Evolutionary conservation across 2,329 filamentous ascomycete species (phyloP).

Genomic region (Paecilomyces variotii): DNA sequence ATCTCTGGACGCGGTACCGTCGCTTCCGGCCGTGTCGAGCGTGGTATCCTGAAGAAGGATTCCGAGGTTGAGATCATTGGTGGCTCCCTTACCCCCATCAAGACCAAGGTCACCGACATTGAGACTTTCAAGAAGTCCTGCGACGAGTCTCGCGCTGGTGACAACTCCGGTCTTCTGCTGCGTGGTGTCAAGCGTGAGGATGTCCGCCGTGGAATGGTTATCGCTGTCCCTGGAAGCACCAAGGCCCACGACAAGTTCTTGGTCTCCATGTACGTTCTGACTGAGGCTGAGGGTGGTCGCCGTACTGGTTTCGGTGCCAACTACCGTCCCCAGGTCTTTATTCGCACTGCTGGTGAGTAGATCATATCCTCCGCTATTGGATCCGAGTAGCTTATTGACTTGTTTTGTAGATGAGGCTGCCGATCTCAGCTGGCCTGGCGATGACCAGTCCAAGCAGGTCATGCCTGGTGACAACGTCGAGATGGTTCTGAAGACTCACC

Average conservation of each 20-base stretch:
- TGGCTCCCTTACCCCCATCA: slow-evolving; percentile 72
- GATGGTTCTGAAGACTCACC: slow-evolving; percentile 81
- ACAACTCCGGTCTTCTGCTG: slow-evolving; percentile 95
- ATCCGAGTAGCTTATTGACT: background rate
- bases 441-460: slow-evolving; percentile 71
- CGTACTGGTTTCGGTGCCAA: slow-evolving; percentile 93
- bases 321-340: slow-evolving; percentile 94
- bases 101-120: slow-evolving; percentile 99
- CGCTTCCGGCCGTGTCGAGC: slow-evolving; percentile 93
- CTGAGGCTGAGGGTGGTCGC: slow-evolving; percentile 95
- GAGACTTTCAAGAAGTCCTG: slow-evolving; percentile 99
- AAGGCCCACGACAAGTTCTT: slow-evolving; percentile 90
- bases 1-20: slow-evolving; percentile 93
- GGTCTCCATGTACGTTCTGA: slow-evolving; percentile 91
- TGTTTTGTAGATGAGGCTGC: slow-evolving; percentile 52
- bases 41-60: slow-evolving; percentile 88
- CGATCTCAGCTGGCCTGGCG: slow-evolving; percentile 77
- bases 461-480: slow-evolving; percentile 99
- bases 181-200: slow-evolving; percentile 96
- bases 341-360: slow-evolving; percentile 78
- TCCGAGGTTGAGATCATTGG: slow-evolving; percentile 90
- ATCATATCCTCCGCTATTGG: background rate
- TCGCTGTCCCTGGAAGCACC: slow-evolving; percentile 72
- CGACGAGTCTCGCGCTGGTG: slow-evolving; percentile 89
- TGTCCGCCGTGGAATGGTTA: slow-evolving; percentile 87